Base-by-base conservation (phyloP, 2,329 filamentous ascomycete species). In the Dryadomyces quercus-mongolicae region DNA sequence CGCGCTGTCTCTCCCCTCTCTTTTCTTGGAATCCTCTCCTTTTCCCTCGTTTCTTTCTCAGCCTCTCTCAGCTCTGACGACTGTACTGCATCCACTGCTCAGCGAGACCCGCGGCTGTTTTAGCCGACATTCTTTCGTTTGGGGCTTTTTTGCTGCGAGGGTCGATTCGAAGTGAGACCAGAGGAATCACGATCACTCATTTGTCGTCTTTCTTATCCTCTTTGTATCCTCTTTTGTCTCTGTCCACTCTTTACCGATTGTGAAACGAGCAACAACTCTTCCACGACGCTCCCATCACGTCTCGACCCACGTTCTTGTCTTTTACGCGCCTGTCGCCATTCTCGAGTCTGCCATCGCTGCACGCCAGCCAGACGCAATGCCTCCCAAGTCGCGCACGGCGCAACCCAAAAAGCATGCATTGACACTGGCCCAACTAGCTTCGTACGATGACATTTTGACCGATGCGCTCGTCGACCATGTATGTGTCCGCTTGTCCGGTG, bases 391-490 rank as follows among this genome's bases (percentile, higher is more conserved):
- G 8, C 40, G 49, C 36, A 43, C 25, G 22, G 5, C 20, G 56
- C 51, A 67, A 44, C 62, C 68, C 18, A 80, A 85, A 69, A 86
- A 78, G 72, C 82, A 86, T 65, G 81, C 82, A 58, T 76, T 98
- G 62, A 95, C 90, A 8, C 76, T 97, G 62, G 83, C 85, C 57
- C 91, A 95, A 74, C 74, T 98, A 63, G 86, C 90, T 36, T 85
- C 86, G 51, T 97, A 97, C 73, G 93, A 98, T 71, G 93, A 98
- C 70, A 84, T 97, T 60, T 76, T 95, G 58, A 98, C 93, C 8
- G 93, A 98, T 77, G 87, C 88, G 61, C 82, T 98, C 53, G 84
- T 98, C 57, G 93, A 98, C 70, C 89, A 92, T 72, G 92, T 96
- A 78, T 71, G 86, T 78, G 45, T 34, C 56, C 54, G 44, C 55